Base-by-base conservation (phyloP, 495 filamentous ascomycete genomes). In the Lasiosphaeris hirsuta region DNA sequence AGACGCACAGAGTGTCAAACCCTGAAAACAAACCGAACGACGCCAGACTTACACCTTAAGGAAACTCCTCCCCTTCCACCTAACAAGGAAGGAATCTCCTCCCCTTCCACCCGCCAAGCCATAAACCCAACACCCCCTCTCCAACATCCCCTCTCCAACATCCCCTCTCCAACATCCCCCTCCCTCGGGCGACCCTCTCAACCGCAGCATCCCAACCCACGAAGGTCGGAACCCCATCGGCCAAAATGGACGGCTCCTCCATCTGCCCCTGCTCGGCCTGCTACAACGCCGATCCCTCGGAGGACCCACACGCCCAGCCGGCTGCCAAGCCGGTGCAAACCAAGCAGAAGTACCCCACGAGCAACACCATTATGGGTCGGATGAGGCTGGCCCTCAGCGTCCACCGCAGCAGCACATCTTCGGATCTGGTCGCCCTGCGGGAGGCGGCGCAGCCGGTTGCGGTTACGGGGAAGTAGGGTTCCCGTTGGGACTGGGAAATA, bases 201-300 rank as follows among this genome's bases (percentile, higher is more conserved):
- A 23, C 15, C 0, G 1, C 43, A 19, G 7, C 43, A 43, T 15
- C 14, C 30, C 43, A 10, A 23, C 15, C 7, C 11, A 30, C 11
- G 11, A 46, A n/a, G n/a, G n/a, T n/a, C n/a, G n/a, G n/a, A n/a
- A n/a, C n/a, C n/a, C n/a, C n/a, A n/a, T 8, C 42, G 42, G 15
- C 9, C 47, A 47, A n/a, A 34, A 63, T 57, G 44, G 30, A 41
- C 13, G 36, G 35, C 37, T 58, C 55, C 8, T 14, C 56, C 7
- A 45, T 59, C 19, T 66, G 64, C 48, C 64, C 63, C n/a, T 66
- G 64, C 56, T 46, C 64, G 10, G 46, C 54, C 10, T 66, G 64
- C 64, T 66, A 59, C 53, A 55, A 50, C 36, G n/a, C 57, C 10
- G 49, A 18, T 30, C 18, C 10, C 18, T 23, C 43, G 8, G 23